phyloP scores from a whole-genome alignment of 1,284 basidiomycete species.

The Cryptococcus sp. region DNA sequence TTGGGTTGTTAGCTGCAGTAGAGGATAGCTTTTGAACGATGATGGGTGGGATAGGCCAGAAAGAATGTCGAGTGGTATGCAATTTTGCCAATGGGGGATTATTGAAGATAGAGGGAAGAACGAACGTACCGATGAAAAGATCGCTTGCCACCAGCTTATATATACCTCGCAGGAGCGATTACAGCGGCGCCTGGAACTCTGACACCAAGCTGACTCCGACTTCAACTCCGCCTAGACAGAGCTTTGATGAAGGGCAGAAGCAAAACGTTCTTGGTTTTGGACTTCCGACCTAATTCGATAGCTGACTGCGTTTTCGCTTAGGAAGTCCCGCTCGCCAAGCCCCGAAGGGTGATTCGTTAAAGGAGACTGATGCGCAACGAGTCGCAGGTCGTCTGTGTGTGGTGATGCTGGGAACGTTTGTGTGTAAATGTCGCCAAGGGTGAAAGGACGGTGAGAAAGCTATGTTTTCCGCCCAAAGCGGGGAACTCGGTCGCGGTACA shows the following conservation, averaged over 20 bases:
- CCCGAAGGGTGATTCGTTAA: no score
- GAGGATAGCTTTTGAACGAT: not conserved
- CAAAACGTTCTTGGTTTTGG: not conserved
- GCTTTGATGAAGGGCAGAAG: not conserved
- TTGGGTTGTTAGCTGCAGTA: not conserved
- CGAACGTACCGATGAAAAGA: not conserved
- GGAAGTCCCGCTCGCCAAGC: no score
- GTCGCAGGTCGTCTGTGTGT: no score
- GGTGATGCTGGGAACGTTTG: no score
- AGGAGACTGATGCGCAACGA: no score
- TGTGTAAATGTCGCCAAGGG: no score
- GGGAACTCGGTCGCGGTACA: no score
- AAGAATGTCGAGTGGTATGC: not conserved
- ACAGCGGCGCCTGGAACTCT: slow-evolving; percentile 9
- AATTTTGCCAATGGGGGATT: slow-evolving; percentile 2
- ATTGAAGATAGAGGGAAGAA: not conserved
- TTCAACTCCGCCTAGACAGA: not conserved
- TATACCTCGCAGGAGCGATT: not conserved
- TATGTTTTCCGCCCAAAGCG: no score
- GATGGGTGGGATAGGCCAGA: not conserved
- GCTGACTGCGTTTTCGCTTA: no score
- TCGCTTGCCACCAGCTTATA: not conserved
- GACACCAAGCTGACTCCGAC: not conserved
- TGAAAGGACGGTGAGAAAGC: no score
- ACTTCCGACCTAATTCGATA: no score